Evolutionary conservation across 805 yeast species (phyloP), one percentile per base, ranked within the genome.

Genomic region (Candida nitratophila): DNA sequence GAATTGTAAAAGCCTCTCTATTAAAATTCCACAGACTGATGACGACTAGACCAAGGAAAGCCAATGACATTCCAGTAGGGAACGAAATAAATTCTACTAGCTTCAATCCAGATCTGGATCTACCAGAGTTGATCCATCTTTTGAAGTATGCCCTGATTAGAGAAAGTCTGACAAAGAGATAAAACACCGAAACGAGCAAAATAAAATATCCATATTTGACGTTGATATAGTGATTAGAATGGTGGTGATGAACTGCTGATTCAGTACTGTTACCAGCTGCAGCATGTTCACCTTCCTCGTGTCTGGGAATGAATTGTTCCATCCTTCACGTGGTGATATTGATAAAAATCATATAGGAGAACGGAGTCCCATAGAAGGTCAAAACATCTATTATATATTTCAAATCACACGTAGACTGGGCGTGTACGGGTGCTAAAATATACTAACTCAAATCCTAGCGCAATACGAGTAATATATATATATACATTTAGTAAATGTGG

Each of bases 171-270:
- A 60, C 53, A 0, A 59, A 22, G 0, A 76, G 45, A 47, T 77
- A 76, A 0, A 66, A 38, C 0, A 70, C 39, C 1, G 80, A 64
- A 3, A 76, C 44, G 1, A 64, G 52, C 7, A 82, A 57, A 0
- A 79, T 58, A 12, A 71, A 52, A 51, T 78, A 76, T 0, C 91
- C 93, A 54, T 76, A 83, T 40, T 73, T 72, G 39, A 80, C 53
- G 54, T 83, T 83, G 36, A 73, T 74, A 44, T 51, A 69, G 54
- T 83, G 89, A 33, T 70, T 71, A 22, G 59, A 17, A 20, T 34
- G 37, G 12, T 34, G 37, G 7, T 10, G 10, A 19, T 34, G 24
- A 5, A 5, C 7, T 7, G 15, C 6, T 3, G 56, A 14, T 72
- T 78, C 52, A 81, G 87, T 34, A 86, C 62, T 44, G 51, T 53